Conservation (phyloP, 106 monocot genomes). For the Amphibolis antarctica region DNA sequence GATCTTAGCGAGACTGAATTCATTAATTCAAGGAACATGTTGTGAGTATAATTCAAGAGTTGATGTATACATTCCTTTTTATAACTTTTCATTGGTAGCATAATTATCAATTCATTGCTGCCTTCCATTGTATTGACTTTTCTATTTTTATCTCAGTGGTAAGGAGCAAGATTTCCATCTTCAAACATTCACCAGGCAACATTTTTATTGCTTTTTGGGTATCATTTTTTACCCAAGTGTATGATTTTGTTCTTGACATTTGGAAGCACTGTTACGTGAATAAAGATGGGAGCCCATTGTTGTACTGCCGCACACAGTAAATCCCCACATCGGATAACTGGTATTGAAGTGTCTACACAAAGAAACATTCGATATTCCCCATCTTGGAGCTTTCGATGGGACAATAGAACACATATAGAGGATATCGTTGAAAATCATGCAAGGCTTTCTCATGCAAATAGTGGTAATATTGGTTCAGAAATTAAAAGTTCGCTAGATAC, state of each 20-base stretch:
- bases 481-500: slow-evolving; percentile 35
- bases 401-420: slow-evolving; percentile 89
- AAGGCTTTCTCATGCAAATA: slow-evolving; percentile 34
- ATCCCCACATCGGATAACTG: slow-evolving; percentile 11
- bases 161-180: too few species aligned
- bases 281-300: slow-evolving; percentile 80
- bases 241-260: too few species aligned
- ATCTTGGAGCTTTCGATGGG: slow-evolving; percentile 93
- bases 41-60: too few species aligned
- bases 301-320: slow-evolving; percentile 57
- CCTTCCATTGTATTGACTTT: too few species aligned
- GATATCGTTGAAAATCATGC: slow-evolving; percentile 45
- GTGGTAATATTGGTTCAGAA: slow-evolving; percentile 38
- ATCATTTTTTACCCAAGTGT: too few species aligned
- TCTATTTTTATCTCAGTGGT: too few species aligned
- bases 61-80: too few species aligned
- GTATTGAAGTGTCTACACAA: slow-evolving; percentile 37
- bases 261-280: background rate
- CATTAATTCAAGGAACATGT: too few species aligned
- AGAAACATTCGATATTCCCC: slow-evolving; percentile 70
- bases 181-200: background rate
- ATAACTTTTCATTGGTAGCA: too few species aligned
- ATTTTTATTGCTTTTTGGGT: background rate
- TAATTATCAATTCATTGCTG: too few species aligned
- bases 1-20: too few species aligned